Conservation (phyloP, 179 eudicot genomes). For the Silene coronaria region DNA sequence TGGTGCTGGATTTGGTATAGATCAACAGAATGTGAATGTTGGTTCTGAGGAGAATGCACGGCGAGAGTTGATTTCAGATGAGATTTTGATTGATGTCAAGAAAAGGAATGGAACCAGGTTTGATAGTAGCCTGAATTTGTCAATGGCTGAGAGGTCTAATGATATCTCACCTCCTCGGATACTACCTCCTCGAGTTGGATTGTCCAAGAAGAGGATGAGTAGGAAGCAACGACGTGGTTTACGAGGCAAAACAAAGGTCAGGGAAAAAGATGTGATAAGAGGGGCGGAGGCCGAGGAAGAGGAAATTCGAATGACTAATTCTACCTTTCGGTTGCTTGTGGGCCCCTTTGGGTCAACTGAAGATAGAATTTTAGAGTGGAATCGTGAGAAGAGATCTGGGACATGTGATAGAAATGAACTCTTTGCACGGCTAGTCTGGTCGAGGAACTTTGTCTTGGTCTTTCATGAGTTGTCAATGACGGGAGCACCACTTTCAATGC, state of each 20-base stretch:
- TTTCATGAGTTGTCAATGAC: conserved; percentile 97
- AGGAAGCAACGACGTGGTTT: conserved; percentile 46
- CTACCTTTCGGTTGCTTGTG: conserved; percentile 64
- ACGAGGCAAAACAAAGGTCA: conserved; percentile 36
- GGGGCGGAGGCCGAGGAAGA: conserved; percentile 49
- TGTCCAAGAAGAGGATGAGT: conserved; percentile 35
- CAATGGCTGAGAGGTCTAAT: conserved; percentile 28
- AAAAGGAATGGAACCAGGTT: conserved; percentile 23
- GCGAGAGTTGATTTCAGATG: conserved; percentile 40
- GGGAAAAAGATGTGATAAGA: conserved; percentile 26
- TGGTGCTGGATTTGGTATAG: conserved; percentile 52
- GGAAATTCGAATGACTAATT: conserved; percentile 57
- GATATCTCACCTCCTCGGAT: conserved; percentile 28
- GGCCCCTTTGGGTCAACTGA: conserved; percentile 89
- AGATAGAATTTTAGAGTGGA: conserved; percentile 83
- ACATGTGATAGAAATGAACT: conserved; percentile 89
- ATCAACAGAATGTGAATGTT: conserved; percentile 27
- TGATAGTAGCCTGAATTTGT: conserved; percentile 26
- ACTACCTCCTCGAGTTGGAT: conserved; percentile 26
- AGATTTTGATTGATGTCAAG: conserved; percentile 25
- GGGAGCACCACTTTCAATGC: conserved; percentile 98
- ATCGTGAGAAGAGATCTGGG: conserved; percentile 80
- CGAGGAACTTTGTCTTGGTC: conserved; percentile 79
- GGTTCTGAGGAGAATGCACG: conserved; percentile 26
- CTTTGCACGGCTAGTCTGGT: conserved; percentile 91